A percentile compares a stretch with the other conserved stretches of the same genome.
phyloP scores from a whole-genome alignment of 768 basidiomycete species.

The Nidula microcarpa region DNA sequence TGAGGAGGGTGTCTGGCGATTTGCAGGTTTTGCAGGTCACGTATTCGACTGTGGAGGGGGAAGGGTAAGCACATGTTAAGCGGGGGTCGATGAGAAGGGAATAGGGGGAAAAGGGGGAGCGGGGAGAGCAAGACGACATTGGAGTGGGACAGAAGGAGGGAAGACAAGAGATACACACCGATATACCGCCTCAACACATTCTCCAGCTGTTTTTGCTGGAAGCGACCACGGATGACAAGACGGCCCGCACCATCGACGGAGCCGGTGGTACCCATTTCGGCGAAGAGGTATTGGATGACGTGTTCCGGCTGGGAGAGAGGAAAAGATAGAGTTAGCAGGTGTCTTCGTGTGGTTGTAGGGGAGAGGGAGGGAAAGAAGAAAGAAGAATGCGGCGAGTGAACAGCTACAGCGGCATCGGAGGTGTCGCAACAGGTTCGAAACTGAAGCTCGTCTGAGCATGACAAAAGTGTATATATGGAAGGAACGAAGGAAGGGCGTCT shows the following conservation, averaged over 20 bases:
- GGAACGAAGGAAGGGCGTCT: no score
- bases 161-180: constrained; percentile 47
- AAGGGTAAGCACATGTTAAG: neutral
- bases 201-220: constrained; percentile 98
- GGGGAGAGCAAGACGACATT: neutral
- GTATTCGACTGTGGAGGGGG: constrained; percentile 72
- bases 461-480: no score
- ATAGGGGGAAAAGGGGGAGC: neutral
- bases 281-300: constrained; percentile 94
- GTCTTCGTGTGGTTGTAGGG: no score
- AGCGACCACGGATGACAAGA: constrained; percentile 95
- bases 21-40: constrained; percentile 99
- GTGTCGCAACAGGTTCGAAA: no score
- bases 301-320: constrained; percentile 71
- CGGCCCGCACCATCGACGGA: constrained; percentile 90
- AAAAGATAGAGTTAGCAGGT: no score
- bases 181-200: constrained; percentile 96
- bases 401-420: no score
- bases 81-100: neutral
- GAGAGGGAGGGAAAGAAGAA: no score
- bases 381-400: no score
- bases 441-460: no score
- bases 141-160: neutral
- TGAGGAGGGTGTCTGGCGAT: constrained; percentile 93
- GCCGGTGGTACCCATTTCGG: constrained; percentile 98